Evolutionary conservation across 495 filamentous ascomycete genomes (phyloP), one percentile per base, ranked within the genome.

Genomic region (Daldinia childiae): DNA sequence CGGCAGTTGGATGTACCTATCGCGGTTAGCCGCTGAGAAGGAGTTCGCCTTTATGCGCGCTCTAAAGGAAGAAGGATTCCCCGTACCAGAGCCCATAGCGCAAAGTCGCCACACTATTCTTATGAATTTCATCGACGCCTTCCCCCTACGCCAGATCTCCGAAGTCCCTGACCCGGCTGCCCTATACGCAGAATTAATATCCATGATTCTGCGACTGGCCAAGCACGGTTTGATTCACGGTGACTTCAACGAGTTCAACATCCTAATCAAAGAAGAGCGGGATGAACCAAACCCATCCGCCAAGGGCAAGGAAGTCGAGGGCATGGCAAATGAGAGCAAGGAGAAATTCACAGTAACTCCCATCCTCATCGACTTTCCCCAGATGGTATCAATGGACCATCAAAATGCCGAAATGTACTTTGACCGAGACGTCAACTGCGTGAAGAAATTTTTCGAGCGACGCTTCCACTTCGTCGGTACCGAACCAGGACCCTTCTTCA

Each of bases 211-310:
- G 48, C 84, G 88, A 56, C 86, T 99, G 26, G 95, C 95, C n/a
- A 85, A 87, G 30, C 90, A 91, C 73, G 96, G 95, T 7, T 82
- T 99, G 62, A 98, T 99, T 60, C 95, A 99, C 78, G 96, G 95
- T 71, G 95, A 99, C 78, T 98, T 97, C 83, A 99, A 99, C 82
- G 96, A 98, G 82, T 99, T 99, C 84, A 99, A 99, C 76, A 93
- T 99, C 64, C 84, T 99, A 19, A 90, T 98, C 79, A 90, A 93
- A 70, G 94, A 97, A 73, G 85, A 88, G 34, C 78, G 80, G 36
- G 73, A 82, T 21, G 75, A 82, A 1, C 51, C 68, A 4, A 21
- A 41, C 27, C 43, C 71, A 43, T 72, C 73, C 9, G 34, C 43
- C 9, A 70, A 74, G 17, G 66, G 62, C 52, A 80, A 82, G 19